Conservation (phyloP, 495 filamentous ascomycete genomes). For the Tuber calosporum region DNA sequence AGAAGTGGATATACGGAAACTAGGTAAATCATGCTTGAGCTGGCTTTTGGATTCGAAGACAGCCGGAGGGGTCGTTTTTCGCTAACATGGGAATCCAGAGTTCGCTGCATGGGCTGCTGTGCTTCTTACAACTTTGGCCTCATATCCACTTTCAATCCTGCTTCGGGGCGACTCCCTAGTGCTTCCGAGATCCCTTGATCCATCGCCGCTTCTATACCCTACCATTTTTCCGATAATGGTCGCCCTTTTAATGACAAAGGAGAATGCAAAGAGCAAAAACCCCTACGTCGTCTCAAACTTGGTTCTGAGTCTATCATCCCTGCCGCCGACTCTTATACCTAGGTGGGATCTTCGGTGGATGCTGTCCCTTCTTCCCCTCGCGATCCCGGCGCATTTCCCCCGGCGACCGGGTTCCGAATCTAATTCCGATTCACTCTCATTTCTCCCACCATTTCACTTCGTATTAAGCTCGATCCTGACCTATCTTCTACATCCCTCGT, state of each 20-base stretch:
- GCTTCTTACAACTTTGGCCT: slow-evolving; percentile 16
- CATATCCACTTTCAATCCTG: slow-evolving; percentile 35
- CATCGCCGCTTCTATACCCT: slow-evolving; percentile 84
- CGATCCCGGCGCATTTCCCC: slow-evolving; percentile 53
- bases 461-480: slow-evolving; percentile 57
- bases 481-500: slow-evolving; percentile 78
- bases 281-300: slow-evolving; percentile 63
- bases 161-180: slow-evolving; percentile 22
- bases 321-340: slow-evolving; percentile 69
- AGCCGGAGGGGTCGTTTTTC: neutral
- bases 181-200: slow-evolving; percentile 61
- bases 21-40: slow-evolving; percentile 18
- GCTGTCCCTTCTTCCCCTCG: slow-evolving; percentile 66
- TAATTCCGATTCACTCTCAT: slow-evolving; percentile 18
- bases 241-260: slow-evolving; percentile 63
- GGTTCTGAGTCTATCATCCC: slow-evolving; percentile 66
- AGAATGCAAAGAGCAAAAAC: slow-evolving; percentile 46
- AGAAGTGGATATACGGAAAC: slow-evolving; percentile 30
- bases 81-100: slow-evolving; percentile 10
- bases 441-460: slow-evolving; percentile 20
- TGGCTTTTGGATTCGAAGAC: slow-evolving; percentile 3
- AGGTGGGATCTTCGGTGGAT: slow-evolving; percentile 49
- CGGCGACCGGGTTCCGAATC: slow-evolving; percentile 16
- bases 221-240: slow-evolving; percentile 66
- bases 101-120: slow-evolving; percentile 25